Base-by-base conservation (phyloP, 2,329 filamentous ascomycete genomes). In the Epichloe scottii region DNA sequence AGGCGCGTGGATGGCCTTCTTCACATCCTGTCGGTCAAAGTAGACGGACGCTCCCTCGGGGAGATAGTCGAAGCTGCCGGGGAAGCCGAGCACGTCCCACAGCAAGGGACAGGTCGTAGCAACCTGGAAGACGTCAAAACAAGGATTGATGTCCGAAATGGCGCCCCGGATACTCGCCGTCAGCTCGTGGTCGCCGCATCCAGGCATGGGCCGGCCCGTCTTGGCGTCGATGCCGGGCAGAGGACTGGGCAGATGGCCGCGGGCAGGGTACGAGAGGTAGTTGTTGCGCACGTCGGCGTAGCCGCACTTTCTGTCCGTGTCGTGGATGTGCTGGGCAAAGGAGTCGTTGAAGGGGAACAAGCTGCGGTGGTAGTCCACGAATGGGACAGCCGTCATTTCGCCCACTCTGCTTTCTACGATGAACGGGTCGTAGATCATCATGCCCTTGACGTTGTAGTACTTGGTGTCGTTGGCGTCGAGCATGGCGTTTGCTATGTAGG, bases 41-140 rank as follows among this genome's bases (percentile, higher is more conserved):
- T 87, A 84, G 52, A 88, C 68, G 0, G 65, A 64, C 0, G 57
- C 55, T 12, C 79, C 74, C 5, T 82, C 83, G 0, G 68, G 70
- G 0, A 84, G 82, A 0, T 78, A 61, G 63, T 87, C 88, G 19
- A 66, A 61, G 1, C 74, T 76, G 14, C 82, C 81, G 0, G 85
- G 84, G 68, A 85, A 85, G 38, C 83, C 84, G 3, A 89, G 73
- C 0, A 87, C 69, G 56, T 89, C 84, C 77, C 79, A 88, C 7
- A 81, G 71, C 7, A 85, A 58, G 1, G 86, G 85, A 61, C 85
- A 90, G 10, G 81, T 85, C 2, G 77, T 80, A 7, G 78, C 77
- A 14, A 89, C 74, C 46, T 84, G 76, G 68, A 89, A 89, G 30
- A 85, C 68, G 62, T 88, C 77, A 66, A 83, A 90, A 69, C 87